These are phyloP conservation scores for Fusarium stilboides DNA, from an alignment of 2,329 filamentous ascomycete genomes.

Conservation along the genomic window DNA sequence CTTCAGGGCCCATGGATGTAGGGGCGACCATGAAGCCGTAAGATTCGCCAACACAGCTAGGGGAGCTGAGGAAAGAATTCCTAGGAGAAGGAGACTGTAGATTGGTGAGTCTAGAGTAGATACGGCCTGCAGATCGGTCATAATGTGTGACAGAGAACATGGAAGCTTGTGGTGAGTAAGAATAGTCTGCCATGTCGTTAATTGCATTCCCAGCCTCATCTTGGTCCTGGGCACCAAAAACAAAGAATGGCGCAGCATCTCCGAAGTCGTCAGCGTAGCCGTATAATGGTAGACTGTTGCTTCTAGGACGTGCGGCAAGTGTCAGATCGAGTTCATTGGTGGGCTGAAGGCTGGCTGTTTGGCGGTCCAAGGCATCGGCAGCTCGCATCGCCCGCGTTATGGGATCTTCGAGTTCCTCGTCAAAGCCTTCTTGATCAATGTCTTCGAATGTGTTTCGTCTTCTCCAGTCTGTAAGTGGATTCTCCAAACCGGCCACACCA, in stretches of 20 bases:
- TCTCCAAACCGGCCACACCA: constrained; percentile 60
- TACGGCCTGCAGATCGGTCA: constrained; percentile 46
- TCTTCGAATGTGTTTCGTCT: constrained; percentile 41
- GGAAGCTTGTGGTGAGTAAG: constrained; percentile 41
- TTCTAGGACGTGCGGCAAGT: constrained; percentile 58
- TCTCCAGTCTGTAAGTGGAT: constrained; percentile 43
- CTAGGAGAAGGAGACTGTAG: constrained; percentile 44
- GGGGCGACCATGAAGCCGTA: constrained; percentile 44
- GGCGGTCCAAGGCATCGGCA: constrained; percentile 70
- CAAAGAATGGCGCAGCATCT: constrained; percentile 63
- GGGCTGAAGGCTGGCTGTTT: constrained; percentile 69
- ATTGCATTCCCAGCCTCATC: constrained; percentile 41
- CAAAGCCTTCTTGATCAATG: constrained; percentile 31
- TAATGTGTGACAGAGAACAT: constrained; percentile 52
- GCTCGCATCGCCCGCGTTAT: constrained; percentile 70
- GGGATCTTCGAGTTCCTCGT: constrained; percentile 61
- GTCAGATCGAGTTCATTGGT: constrained; percentile 65
- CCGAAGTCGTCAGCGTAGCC: constrained; percentile 61
- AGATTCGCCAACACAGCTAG: constrained; percentile 56
- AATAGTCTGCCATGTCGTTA: constrained; percentile 34
- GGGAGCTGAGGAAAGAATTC: constrained; percentile 38
- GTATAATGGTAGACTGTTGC: constrained; percentile 66
- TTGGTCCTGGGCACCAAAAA: constrained; percentile 60
- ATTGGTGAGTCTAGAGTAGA: constrained; percentile 41
- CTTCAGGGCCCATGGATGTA: constrained; percentile 40